These are phyloP conservation scores for Nakazawaea wickerhamii DNA, from an alignment of 805 yeast genomes.

Conservation along the genomic window DNA sequence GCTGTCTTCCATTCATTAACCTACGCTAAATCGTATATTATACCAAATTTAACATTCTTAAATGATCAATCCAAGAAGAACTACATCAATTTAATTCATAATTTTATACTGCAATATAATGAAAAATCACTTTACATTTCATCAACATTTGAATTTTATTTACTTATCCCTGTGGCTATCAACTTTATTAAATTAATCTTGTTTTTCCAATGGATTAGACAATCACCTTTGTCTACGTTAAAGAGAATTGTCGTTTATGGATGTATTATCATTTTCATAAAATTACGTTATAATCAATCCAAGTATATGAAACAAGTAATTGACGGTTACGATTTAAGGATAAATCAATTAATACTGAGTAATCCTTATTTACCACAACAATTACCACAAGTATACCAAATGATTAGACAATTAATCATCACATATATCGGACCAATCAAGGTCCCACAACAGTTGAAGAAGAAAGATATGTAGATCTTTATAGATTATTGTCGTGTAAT, in stretches of 20 bases:
- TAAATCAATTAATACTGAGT: conserved; percentile 31
- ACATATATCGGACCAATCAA: conserved; percentile 9
- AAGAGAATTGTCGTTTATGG: conserved; percentile 35
- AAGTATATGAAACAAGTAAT: conserved; percentile 47
- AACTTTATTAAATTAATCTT: conserved; percentile 38
- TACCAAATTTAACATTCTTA: conserved; percentile 35
- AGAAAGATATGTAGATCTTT: not conserved
- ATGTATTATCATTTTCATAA: conserved; percentile 49
- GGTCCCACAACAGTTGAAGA: conserved; percentile 4
- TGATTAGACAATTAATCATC: conserved; percentile 1
- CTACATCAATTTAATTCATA: conserved; percentile 24
- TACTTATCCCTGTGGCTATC: conserved; percentile 32
- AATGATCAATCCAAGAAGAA: conserved; percentile 26
- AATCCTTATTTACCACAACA: conserved; percentile 31
- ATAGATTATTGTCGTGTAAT: not conserved
- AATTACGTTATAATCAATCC: conserved; percentile 54
- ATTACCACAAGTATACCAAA: conserved; percentile 1
- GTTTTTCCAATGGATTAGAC: conserved; percentile 29
- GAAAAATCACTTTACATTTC: conserved; percentile 39
- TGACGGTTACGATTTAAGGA: conserved; percentile 37
- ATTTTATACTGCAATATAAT: conserved; percentile 33
- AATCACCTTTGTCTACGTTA: conserved; percentile 23
- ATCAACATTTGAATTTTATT: conserved; percentile 41
- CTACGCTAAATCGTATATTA: conserved; percentile 48
- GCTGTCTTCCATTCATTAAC: conserved; percentile 61